Conservation (phyloP, 2,329 filamentous ascomycete species). For the Simplicillium aogashimaense region DNA sequence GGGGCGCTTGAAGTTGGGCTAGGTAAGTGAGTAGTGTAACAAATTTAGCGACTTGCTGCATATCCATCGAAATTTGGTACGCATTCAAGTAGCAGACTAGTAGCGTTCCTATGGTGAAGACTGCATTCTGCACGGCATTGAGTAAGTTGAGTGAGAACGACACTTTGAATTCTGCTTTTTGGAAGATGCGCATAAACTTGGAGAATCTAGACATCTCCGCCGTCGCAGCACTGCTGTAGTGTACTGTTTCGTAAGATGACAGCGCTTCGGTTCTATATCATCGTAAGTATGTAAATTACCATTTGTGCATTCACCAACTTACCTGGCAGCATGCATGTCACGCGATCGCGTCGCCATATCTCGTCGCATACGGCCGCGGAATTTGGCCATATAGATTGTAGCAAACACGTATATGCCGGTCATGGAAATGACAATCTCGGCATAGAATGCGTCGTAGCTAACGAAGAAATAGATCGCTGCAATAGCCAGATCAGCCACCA, state of each 20-base stretch:
- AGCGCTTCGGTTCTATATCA: constrained; percentile 28
- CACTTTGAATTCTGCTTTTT: background rate
- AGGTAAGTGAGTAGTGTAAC: constrained; percentile 60
- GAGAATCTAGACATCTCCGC: constrained; percentile 49
- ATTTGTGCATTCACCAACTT: no score
- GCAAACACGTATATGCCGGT: constrained; percentile 40
- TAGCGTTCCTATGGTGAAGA: constrained; percentile 66
- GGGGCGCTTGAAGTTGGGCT: constrained; percentile 59
- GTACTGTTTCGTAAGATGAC: constrained; percentile 45
- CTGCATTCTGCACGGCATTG: constrained; percentile 42
- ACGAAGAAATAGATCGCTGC: constrained; percentile 35
- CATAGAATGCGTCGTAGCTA: constrained; percentile 35
- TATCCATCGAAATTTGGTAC: constrained; percentile 56
- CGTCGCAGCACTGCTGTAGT: constrained; percentile 52
- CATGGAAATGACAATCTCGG: constrained; percentile 35
- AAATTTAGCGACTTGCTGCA: constrained; percentile 54
- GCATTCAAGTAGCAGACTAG: constrained; percentile 58
- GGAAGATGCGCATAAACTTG: constrained; percentile 35
- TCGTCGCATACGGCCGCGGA: constrained; percentile 29
- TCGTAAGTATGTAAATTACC: no score
- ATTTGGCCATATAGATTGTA: constrained; percentile 40
- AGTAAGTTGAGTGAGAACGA: background rate
- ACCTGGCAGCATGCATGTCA: constrained; percentile 37
- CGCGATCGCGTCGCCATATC: constrained; percentile 32
- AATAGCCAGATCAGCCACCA: constrained; percentile 38